These are phyloP conservation scores for Neovahlkampfia damariscottae DNA, from an alignment of 78 protist genomes.

Conservation along the genomic window DNA sequence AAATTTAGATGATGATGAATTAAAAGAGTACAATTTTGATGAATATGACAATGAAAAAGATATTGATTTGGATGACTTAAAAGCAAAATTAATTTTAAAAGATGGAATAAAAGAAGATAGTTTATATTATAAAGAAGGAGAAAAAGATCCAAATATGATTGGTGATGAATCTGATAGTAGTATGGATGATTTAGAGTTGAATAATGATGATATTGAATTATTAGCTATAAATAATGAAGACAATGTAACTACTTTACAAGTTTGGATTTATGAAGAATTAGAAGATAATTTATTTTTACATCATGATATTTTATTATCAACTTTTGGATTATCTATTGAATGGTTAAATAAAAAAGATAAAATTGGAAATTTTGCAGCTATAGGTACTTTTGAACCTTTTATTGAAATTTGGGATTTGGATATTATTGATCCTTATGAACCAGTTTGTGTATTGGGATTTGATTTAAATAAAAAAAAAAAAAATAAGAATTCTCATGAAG, in stretches of 20 bases:
- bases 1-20: neutral
- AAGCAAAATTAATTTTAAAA: neutral
- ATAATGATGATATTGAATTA: conserved; percentile 38
- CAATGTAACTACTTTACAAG: neutral
- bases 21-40: conserved; percentile 1
- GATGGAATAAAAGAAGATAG: neutral
- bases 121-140: neutral
- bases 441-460: conserved; percentile 50
- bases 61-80: neutral
- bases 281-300: conserved; percentile 56
- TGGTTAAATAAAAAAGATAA: conserved; percentile 34
- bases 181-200: conserved; percentile 39
- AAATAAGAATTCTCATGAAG: conserved; percentile 17
- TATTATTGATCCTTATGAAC: conserved; percentile 43
- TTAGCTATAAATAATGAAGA: conserved; percentile 50
- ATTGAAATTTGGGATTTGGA: conserved; percentile 82
- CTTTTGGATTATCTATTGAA: conserved; percentile 53
- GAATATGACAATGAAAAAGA: neutral
- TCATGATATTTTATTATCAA: conserved; percentile 58
- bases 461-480: conserved; percentile 10
- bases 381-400: conserved; percentile 69
- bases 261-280: conserved; percentile 57
- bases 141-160: neutral
- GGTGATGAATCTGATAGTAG: neutral
- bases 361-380: conserved; percentile 43